Conservation (phyloP, 2,329 filamentous ascomycete species). For the Colletotrichum cereale region DNA sequence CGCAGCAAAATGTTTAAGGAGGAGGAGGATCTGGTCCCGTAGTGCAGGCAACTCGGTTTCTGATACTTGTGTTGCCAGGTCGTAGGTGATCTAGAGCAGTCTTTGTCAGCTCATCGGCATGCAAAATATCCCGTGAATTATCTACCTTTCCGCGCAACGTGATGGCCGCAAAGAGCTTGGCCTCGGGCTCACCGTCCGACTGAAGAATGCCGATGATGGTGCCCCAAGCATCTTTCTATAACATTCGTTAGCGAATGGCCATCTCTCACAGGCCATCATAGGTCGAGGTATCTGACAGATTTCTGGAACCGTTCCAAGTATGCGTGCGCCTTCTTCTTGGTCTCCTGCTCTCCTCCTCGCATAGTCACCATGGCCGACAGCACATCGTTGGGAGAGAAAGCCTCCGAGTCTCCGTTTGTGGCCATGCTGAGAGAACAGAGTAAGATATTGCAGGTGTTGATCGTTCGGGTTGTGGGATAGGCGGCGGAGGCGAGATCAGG, state of each 20-base stretch:
- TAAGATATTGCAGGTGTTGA: background rate
- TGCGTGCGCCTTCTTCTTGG: conserved; percentile 91
- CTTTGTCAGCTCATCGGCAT: conserved; percentile 29
- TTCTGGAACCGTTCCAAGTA: conserved; percentile 97
- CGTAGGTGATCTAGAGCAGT: conserved; percentile 85
- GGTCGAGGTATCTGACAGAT: conserved; percentile 75
- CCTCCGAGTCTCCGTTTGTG: conserved; percentile 72
- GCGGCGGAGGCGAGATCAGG: conserved; percentile 13
- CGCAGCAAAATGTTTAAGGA: conserved; percentile 83
- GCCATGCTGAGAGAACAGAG: conserved; percentile 69
- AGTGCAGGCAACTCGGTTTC: conserved; percentile 79
- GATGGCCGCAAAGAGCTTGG: conserved; percentile 94
- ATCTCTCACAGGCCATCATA: conserved; percentile 11
- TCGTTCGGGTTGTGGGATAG: conserved; percentile 15
- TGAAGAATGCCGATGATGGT: conserved; percentile 89
- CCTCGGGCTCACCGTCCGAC: conserved; percentile 83
- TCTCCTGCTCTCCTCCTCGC: conserved; percentile 84
- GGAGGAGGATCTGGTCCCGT: conserved; percentile 84
- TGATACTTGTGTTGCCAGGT: conserved; percentile 87
- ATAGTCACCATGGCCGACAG: conserved; percentile 91
- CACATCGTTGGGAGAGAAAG: conserved; percentile 81
- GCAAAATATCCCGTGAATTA: conserved; percentile 26
- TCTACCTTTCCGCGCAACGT: conserved; percentile 97
- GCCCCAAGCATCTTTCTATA: conserved; percentile 89
- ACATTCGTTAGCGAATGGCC: conserved; percentile 5